phyloP scores from a whole-genome alignment of 257 asterid species.

The Leonotis leonurus region DNA sequence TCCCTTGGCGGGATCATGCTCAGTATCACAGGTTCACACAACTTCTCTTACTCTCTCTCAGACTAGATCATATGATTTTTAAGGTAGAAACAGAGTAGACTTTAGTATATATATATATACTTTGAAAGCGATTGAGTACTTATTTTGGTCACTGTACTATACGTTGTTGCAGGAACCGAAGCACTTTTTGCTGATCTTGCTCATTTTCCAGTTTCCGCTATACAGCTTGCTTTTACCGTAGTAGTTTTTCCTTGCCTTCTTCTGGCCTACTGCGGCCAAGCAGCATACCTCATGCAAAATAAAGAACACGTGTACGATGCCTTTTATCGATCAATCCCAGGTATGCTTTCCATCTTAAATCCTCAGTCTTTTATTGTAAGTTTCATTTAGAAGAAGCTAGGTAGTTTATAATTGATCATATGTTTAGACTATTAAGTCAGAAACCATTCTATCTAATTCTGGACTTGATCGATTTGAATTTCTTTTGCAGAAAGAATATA shows the following conservation, averaged over 20 bases:
- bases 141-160: too few relatives aligned
- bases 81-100: too few relatives aligned
- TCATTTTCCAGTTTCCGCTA: conserved; percentile 84
- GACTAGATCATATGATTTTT: too few relatives aligned
- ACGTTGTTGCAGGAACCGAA: conserved; percentile 72
- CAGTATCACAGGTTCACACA: conserved; percentile 75
- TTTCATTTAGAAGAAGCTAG: too few relatives aligned
- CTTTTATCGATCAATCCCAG: conserved; percentile 96
- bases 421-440: neutral
- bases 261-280: conserved; percentile 92
- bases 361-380: too few relatives aligned
- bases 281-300: conserved; percentile 83
- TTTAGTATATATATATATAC: too few relatives aligned
- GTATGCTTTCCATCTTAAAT: too few relatives aligned
- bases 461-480: too few relatives aligned
- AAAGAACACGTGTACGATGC: conserved; percentile 68
- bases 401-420: too few relatives aligned
- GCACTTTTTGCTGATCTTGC: conserved; percentile 97
- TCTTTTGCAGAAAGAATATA: conserved; percentile 61
- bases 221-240: conserved; percentile 89
- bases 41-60: conserved; percentile 4
- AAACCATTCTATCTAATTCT: neutral
- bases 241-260: conserved; percentile 96
- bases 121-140: too few relatives aligned
- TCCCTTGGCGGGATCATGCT: conserved; percentile 98